Base-by-base conservation (phyloP, 2,329 filamentous ascomycete genomes). In the Colletotrichum filicis region DNA sequence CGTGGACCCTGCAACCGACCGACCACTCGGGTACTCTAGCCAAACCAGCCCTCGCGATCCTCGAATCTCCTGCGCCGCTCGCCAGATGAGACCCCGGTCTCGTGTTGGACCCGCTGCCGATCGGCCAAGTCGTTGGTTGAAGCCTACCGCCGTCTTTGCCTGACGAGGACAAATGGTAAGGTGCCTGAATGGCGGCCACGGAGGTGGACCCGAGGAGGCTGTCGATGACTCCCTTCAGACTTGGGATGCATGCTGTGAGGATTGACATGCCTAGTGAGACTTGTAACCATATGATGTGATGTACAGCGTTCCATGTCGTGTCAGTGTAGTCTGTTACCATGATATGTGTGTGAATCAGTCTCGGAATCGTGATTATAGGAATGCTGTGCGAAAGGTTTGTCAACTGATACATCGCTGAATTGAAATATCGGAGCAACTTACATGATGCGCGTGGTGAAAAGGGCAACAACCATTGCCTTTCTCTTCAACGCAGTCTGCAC, bases 151-250 rank as follows among this genome's bases (percentile, higher is more conserved):
- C 42, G 19, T n/a, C 35, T 53, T 49, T 26, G n/a, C 30, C 64
- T 6, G 64, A 66, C 4, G 55, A 14, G 24, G 24, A 4, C 22
- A 66, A 55, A 1, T 66, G 53, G 32, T 66, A 66, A 0, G 64
- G 64, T 5, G 64, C 55, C 53, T 32, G 64, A 11, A 66, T 66
- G 11, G 64, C 37, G 16, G 64, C 26, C 16, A 66, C 53, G 26
- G 53, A 57, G 7, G 35, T 66, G 0, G 64, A 49, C 16, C 64
- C 64, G 22, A 66, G 37, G 35, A 66, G 53, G 24, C 64, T 66
- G 24, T 66, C 64, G 16, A 66, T 52, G 53, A 59, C 64, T 22
- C 64, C 55, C 32, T 66, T 66, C 16, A 66, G 52, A 28, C 64
- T 66, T 16, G 64, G 64, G 4, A 66, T 32, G 32, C 64, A 66